Evolutionary conservation across 768 basidiomycete genomes (phyloP).

Genomic region (Psilocybe tampanensis): DNA sequence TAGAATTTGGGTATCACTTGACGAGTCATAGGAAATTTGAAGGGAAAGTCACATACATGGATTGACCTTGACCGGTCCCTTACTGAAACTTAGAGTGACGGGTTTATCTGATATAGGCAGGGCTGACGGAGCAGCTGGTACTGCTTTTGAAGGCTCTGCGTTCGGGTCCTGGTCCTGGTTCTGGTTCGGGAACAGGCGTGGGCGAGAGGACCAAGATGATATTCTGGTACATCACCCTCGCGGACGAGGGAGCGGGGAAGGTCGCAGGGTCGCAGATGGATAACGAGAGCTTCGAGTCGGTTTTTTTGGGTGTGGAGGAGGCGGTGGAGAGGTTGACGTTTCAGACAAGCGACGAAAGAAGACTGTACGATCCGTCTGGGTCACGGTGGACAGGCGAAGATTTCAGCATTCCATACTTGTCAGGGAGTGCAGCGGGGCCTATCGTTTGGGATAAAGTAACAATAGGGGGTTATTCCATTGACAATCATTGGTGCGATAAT

Average conservation of each 20-base stretch:
- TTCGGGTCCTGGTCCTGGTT: no score
- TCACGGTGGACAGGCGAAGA: conserved; percentile 42
- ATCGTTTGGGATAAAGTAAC: conserved; percentile 70
- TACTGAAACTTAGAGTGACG: conserved; percentile 76
- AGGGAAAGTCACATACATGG: conserved; percentile 23
- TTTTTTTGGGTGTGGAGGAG: conserved; percentile 36
- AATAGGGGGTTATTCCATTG: conserved; percentile 65
- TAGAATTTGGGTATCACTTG: not conserved
- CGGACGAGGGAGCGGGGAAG: conserved; percentile 32
- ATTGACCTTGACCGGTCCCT: conserved; percentile 40
- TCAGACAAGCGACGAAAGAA: no score
- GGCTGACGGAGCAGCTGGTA: conserved; percentile 56
- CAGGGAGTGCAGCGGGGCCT: conserved; percentile 60
- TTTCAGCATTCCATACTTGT: conserved; percentile 61
- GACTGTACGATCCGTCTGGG: conserved; percentile 57
- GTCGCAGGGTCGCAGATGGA: conserved; percentile 45
- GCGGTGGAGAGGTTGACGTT: conserved; percentile 40
- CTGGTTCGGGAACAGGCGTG: no score
- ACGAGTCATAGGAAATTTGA: not conserved
- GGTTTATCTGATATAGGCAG: conserved; percentile 81
- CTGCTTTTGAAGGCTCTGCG: conserved; percentile 28
- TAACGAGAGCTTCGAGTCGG: conserved; percentile 42
- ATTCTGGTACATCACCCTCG: conserved; percentile 52
- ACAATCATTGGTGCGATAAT: no score
- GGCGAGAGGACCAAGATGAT: conserved; percentile 37